Evolutionary conservation across 2,329 filamentous ascomycete genomes (phyloP).

Genomic region (Xylariaceae sp.): DNA sequence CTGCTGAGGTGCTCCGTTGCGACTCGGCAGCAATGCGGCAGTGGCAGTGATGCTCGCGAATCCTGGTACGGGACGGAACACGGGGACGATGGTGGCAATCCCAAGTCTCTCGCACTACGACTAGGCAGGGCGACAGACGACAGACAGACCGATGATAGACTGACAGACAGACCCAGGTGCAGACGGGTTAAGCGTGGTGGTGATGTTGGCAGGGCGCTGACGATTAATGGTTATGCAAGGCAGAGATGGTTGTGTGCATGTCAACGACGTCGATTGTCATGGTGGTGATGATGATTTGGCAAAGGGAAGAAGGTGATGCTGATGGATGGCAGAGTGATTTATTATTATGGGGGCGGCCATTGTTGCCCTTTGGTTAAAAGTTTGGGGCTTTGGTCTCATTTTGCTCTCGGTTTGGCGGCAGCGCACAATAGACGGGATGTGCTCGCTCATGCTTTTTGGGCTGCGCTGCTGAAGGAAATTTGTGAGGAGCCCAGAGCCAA

Average conservation of each 20-base stretch:
- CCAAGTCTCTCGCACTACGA: not conserved
- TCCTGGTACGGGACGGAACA: not conserved
- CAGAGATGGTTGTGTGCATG: constrained; percentile 14
- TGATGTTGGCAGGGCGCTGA: constrained; percentile 19
- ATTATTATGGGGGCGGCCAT: constrained; percentile 36
- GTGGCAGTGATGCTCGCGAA: constrained; percentile 10
- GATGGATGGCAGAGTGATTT: constrained; percentile 26
- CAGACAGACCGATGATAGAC: no score
- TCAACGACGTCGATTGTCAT: constrained; percentile 17
- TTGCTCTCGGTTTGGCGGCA: constrained; percentile 29
- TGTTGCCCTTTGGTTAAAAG: constrained; percentile 30
- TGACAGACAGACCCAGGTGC: not conserved
- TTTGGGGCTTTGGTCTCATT: constrained; percentile 37
- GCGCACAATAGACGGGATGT: constrained; percentile 29
- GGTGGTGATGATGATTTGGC: constrained; percentile 18
- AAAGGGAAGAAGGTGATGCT: constrained; percentile 21
- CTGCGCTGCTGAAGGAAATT: constrained; percentile 27
- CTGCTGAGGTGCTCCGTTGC: no score
- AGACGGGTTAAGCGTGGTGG: constrained; percentile 5
- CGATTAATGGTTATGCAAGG: constrained; percentile 18
- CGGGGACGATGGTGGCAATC: constrained; percentile 6
- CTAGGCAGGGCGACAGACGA: no score
- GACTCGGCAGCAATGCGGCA: constrained; percentile 6
- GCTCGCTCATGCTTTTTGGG: constrained; percentile 25
- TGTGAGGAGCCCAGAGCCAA: constrained; percentile 26